Evolutionary conservation across 1,284 basidiomycete species (phyloP).

Genomic region (Coniophora puteana): DNA sequence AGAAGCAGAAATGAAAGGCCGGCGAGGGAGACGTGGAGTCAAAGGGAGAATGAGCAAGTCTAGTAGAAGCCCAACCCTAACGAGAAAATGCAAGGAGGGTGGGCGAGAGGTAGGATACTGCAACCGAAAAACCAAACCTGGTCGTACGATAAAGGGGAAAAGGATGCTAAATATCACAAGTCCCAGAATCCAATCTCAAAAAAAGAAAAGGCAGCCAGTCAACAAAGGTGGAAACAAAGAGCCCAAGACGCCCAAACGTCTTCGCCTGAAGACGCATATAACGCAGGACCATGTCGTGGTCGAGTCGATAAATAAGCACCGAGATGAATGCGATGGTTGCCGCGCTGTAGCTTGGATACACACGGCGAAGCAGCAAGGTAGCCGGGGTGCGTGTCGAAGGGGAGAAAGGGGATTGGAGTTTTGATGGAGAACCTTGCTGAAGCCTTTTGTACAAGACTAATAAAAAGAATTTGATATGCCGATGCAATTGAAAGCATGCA

Average conservation of each 20-base stretch:
- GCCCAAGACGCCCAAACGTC: too few species aligned
- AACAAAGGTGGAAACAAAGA: conserved; percentile 40
- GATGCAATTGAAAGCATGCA: conserved; percentile 41
- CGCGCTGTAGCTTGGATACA: conserved; percentile 39
- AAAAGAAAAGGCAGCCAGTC: conserved; percentile 23
- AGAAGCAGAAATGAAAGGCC: conserved; percentile 6
- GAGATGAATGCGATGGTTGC: conserved; percentile 16
- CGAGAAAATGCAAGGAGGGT: conserved; percentile 5
- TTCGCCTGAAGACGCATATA: neutral
- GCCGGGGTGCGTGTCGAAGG: conserved; percentile 15
- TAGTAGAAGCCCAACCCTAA: conserved; percentile 20
- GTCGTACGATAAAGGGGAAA: neutral
- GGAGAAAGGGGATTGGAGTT: conserved; percentile 21
- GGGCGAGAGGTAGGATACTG: conserved; percentile 14
- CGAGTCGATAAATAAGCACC: conserved; percentile 16
- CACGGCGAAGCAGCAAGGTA: conserved; percentile 21
- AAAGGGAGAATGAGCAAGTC: conserved; percentile 15
- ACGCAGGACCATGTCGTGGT: conserved; percentile 12
- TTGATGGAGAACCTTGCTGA: conserved; percentile 21
- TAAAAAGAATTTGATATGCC: conserved; percentile 30
- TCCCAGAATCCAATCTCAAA: conserved; percentile 46
- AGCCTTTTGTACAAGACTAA: conserved; percentile 33
- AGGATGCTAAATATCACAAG: conserved; percentile 23
- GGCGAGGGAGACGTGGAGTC: conserved; percentile 24
- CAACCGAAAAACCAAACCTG: conserved; percentile 16